phyloP scores from a whole-genome alignment of 2,329 filamentous ascomycete genomes.

The Penicillium sp. region DNA sequence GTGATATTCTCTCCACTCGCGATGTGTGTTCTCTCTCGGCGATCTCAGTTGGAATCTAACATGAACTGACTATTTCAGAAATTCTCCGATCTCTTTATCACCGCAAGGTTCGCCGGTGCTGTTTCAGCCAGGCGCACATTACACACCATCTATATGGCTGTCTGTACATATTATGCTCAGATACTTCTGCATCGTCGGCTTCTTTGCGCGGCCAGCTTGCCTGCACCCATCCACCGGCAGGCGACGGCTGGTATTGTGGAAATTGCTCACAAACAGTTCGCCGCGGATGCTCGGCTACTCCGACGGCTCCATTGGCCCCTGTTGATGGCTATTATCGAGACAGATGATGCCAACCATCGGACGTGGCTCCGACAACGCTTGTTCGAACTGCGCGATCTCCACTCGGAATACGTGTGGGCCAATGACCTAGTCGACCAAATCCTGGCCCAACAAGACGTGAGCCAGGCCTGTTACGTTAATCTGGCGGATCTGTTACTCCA shows the following conservation, averaged over 20 bases:
- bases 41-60: background rate
- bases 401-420: conserved; percentile 33
- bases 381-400: conserved; percentile 26
- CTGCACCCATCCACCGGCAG: conserved; percentile 27
- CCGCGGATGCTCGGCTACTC: conserved; percentile 30
- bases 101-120: conserved; percentile 31
- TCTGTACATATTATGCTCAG: conserved; percentile 35
- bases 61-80: conserved; percentile 22
- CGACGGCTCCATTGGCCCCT: conserved; percentile 36
- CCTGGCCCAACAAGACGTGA: conserved; percentile 27
- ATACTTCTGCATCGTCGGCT: conserved; percentile 34
- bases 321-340: conserved; percentile 35
- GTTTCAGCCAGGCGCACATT: conserved; percentile 34
- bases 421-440: conserved; percentile 31
- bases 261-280: conserved; percentile 33
- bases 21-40: conserved; percentile 18
- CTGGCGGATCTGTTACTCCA: conserved; percentile 28
- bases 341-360: conserved; percentile 27
- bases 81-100: conserved; percentile 38
- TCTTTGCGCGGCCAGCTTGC: conserved; percentile 22
- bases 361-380: conserved; percentile 34
- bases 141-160: conserved; percentile 37
- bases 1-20: conserved; percentile 26
- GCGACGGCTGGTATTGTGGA: conserved; percentile 32
- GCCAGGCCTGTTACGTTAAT: conserved; percentile 24